Conservation (phyloP, 441 rosid species). For the Erodium chrysanthum region DNA sequence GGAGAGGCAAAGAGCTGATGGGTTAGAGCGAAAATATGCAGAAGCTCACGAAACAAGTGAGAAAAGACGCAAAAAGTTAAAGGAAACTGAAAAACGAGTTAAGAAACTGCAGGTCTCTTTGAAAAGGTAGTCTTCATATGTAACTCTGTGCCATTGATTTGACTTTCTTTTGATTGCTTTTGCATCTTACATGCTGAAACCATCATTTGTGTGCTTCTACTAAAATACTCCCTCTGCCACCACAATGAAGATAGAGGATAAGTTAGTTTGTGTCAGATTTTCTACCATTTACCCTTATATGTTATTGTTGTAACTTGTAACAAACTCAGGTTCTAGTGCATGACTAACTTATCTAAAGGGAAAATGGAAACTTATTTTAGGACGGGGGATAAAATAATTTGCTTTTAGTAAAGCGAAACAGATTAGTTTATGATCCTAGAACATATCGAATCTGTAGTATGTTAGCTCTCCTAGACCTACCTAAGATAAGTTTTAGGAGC, state of each 20-base stretch:
- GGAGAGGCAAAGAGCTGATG: constrained; percentile 73
- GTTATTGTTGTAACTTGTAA: not conserved
- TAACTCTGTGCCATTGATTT: constrained; percentile 7
- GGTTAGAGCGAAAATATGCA: constrained; percentile 44
- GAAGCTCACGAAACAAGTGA: constrained; percentile 62
- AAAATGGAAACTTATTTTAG: not conserved
- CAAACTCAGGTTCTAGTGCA: not conserved
- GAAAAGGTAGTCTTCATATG: constrained; percentile 55
- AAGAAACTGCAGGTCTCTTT: constrained; percentile 65
- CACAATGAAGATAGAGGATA: not conserved
- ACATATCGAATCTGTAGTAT: not conserved
- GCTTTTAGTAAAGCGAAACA: not conserved
- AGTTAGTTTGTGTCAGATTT: not conserved
- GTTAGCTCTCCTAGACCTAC: not conserved
- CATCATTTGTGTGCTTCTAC: not conserved
- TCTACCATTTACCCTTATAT: not conserved
- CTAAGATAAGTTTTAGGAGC: not conserved
- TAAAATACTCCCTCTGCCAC: not conserved
- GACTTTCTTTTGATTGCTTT: constrained; percentile 6
- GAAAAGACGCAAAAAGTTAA: constrained; percentile 54
- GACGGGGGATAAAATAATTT: not conserved
- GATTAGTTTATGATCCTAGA: not conserved
- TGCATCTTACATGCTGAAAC: not conserved
- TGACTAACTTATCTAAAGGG: not conserved
- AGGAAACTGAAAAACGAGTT: constrained; percentile 72